Base-by-base conservation (phyloP, 352 stramenopile species). In the Phytopythium sindhum region DNA sequence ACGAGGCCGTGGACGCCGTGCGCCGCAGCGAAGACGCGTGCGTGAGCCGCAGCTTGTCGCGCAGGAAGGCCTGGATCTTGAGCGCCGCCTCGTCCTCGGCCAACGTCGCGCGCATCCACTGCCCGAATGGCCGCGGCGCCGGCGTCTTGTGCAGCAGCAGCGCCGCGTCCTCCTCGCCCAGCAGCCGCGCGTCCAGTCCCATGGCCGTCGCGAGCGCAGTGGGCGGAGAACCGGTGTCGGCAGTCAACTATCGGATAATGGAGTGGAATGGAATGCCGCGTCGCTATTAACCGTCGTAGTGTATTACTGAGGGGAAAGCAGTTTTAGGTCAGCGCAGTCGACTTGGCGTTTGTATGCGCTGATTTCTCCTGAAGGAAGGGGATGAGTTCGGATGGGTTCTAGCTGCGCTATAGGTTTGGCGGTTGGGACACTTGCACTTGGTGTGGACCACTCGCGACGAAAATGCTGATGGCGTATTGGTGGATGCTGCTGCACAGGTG, bases 21-120 rank as follows among this genome's bases (percentile, higher is more conserved):
- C 61, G 61, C 41, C 70, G 57, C 31, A 72, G 52, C 23, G 70
- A 78, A 15, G 42, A 39, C n/a, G 53, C 63, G 41, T 24, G 31
- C 17, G 62, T 64, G 51, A 63, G 57, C 17, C 52, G 69, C 48
- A 74, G 66, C 57, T 74, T 74, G 50, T 67, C 66, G 45, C 69
- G 69, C 39, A 79, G 37, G 58, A 79, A 79, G 60, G 66, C 9
- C 66, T 79, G 72, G 37, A 79, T 79, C 61, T 66, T 75, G 62
- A 61, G 67, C 31, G 65, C 71, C 29, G 71, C 71, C 50, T 71
- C 65, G n/a, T 78, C 71, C 60, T 73, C 53, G 9, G 39, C 56
- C 47, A 74, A 54, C 11, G 68, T 61, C 24, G 69, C 68, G 21
- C 62, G 63, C 42, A 78, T 55, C 71, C 71, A 78, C 63, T 75